Percentiles rank a stretch among this genome's conserved stretches.
phyloP scores from a whole-genome alignment of 176 grass and related monocot species.

The Oropetium thomaeum region DNA sequence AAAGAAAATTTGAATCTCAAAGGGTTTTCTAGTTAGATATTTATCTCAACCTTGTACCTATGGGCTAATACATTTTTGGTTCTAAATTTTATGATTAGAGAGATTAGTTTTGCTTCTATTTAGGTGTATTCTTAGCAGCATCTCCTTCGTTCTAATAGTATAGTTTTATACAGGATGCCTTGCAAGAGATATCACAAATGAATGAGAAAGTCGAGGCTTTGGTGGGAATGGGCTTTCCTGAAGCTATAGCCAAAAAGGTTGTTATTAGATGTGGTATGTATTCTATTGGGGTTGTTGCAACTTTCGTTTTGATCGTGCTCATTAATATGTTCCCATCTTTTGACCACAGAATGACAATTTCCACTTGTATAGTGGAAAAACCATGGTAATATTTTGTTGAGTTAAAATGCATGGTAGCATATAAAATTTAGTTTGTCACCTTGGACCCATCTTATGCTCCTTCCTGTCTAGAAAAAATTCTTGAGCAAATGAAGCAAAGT shows the following conservation, averaged over 20 bases:
- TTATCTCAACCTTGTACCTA: too few species aligned
- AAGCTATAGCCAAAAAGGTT: conserved; percentile 47
- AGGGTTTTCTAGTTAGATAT: too few species aligned
- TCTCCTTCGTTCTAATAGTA: neutral
- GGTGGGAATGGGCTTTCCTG: conserved; percentile 68
- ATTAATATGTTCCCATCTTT: neutral
- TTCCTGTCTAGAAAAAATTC: neutral
- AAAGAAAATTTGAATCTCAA: too few species aligned
- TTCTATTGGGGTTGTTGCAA: neutral
- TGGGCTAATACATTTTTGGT: neutral
- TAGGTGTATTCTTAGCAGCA: neutral
- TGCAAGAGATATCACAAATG: conserved; percentile 49
- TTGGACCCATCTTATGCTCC: neutral
- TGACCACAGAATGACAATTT: neutral
- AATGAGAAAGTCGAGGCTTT: conserved; percentile 56
- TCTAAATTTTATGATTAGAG: neutral
- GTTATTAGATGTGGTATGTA: conserved; percentile 79
- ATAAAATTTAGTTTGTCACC: neutral
- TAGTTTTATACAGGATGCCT: conserved; percentile 55
- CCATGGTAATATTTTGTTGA: neutral
- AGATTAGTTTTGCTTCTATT: neutral
- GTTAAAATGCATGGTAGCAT: neutral
- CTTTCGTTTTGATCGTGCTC: neutral
- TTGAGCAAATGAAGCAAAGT: neutral
- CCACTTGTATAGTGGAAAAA: neutral